Evolutionary conservation across 345 rosid species (phyloP).

Genomic region (Eucalyptus polybractea): DNA sequence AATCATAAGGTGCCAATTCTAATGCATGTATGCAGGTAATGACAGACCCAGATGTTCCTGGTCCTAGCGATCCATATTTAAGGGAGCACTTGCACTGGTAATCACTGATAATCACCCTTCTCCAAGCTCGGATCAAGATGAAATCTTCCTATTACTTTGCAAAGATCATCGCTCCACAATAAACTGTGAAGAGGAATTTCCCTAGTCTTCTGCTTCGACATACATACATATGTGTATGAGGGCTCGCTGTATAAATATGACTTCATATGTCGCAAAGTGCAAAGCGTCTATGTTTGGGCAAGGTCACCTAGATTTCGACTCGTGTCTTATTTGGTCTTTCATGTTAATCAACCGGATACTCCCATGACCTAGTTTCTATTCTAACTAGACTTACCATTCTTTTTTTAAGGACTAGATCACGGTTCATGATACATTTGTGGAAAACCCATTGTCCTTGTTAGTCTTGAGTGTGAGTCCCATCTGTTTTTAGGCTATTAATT

Average conservation of each 20-base stretch:
- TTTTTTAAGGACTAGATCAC: background rate
- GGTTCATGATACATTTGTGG: background rate
- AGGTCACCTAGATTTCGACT: background rate
- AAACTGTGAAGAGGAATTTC: background rate
- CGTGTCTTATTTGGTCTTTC: background rate
- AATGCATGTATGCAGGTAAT: conserved; percentile 36
- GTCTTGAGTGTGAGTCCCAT: background rate
- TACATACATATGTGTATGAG: background rate
- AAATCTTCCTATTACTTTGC: background rate
- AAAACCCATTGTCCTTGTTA: background rate
- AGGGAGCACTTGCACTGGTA: conserved; percentile 97
- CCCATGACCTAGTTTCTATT: background rate
- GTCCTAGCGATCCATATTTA: conserved; percentile 94
- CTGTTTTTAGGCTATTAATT: background rate
- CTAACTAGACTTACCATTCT: background rate
- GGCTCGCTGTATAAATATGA: background rate
- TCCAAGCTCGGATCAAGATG: background rate
- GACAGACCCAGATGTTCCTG: conserved; percentile 99
- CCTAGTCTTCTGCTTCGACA: background rate
- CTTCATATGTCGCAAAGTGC: background rate
- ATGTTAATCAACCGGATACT: background rate
- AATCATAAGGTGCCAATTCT: background rate
- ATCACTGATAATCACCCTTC: background rate
- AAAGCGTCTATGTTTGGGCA: background rate
- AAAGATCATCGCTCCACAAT: background rate